Conservation (phyloP, 352 stramenopile species). For the Globisporangium spinosum region DNA sequence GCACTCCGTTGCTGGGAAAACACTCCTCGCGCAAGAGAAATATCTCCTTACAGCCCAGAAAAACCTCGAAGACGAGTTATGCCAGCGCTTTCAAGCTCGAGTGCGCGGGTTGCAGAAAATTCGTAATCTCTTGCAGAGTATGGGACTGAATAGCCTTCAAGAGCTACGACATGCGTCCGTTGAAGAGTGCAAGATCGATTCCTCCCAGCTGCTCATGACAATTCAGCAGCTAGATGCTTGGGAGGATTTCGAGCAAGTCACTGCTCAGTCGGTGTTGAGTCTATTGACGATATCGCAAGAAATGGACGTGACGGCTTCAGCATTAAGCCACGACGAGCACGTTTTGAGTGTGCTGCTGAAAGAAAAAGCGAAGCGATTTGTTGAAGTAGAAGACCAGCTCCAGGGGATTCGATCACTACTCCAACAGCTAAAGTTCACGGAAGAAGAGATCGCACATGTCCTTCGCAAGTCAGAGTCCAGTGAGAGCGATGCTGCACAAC, state of each 20-base stretch:
- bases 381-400: conserved; percentile 45
- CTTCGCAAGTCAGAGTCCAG: conserved; percentile 18
- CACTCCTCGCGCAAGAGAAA: conserved; percentile 56
- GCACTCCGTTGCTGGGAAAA: conserved; percentile 27
- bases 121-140: conserved; percentile 27
- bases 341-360: conserved; percentile 46
- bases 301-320: conserved; percentile 23
- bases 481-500: not conserved
- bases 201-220: conserved; percentile 6
- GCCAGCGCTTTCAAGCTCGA: conserved; percentile 35
- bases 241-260: conserved; percentile 26
- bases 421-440: conserved; percentile 37
- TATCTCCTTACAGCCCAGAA: conserved; percentile 30
- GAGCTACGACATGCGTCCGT: conserved; percentile 47
- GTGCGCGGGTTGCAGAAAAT: conserved; percentile 34
- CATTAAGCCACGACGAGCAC: conserved; percentile 33
- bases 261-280: conserved; percentile 2
- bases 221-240: conserved; percentile 21
- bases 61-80: conserved; percentile 40
- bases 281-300: conserved; percentile 15
- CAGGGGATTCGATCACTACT: conserved; percentile 42
- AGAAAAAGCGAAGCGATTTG: conserved; percentile 58
- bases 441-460: conserved; percentile 42
- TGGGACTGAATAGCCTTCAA: conserved; percentile 32
- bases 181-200: conserved; percentile 24